Evolutionary conservation across 345 rosid species (phyloP).

Genomic region (Corchorus capsularis): DNA sequence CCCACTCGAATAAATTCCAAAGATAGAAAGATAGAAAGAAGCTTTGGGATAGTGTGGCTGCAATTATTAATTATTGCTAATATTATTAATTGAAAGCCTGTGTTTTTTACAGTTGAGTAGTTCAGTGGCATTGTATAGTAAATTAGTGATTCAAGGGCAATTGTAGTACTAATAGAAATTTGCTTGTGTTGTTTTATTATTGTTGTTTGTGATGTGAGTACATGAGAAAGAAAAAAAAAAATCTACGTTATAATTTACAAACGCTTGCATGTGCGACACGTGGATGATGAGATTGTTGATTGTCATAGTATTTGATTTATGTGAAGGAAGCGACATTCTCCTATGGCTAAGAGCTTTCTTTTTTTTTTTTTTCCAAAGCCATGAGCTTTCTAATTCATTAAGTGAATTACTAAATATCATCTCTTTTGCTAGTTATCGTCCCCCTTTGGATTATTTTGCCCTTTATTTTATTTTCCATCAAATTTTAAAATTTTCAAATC

Average conservation of each 20-base stretch:
- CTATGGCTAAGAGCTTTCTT: too few relatives aligned
- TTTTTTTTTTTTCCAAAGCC: too few relatives aligned
- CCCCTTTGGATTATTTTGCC: too few relatives aligned
- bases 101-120: neutral
- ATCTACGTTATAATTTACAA: neutral
- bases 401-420: too few relatives aligned
- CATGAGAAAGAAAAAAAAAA: neutral
- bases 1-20: constrained; percentile 4
- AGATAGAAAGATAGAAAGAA: neutral
- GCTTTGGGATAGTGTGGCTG: neutral
- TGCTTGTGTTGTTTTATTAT: neutral
- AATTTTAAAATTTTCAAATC: too few relatives aligned
- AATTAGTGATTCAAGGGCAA: neutral
- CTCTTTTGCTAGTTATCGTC: too few relatives aligned
- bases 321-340: neutral
- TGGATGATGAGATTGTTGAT: constrained; percentile 2
- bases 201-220: too few relatives aligned
- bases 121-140: constrained; percentile 10
- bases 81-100: neutral
- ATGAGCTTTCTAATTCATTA: too few relatives aligned
- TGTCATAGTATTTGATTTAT: neutral
- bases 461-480: too few relatives aligned
- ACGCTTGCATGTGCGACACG: constrained; percentile 28
- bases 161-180: neutral
- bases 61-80: neutral